A percentile compares a stretch with the other conserved stretches of the same genome.
Evolutionary conservation across 2,329 filamentous ascomycete genomes (phyloP).

Genomic region (Fusarium incarnatum): DNA sequence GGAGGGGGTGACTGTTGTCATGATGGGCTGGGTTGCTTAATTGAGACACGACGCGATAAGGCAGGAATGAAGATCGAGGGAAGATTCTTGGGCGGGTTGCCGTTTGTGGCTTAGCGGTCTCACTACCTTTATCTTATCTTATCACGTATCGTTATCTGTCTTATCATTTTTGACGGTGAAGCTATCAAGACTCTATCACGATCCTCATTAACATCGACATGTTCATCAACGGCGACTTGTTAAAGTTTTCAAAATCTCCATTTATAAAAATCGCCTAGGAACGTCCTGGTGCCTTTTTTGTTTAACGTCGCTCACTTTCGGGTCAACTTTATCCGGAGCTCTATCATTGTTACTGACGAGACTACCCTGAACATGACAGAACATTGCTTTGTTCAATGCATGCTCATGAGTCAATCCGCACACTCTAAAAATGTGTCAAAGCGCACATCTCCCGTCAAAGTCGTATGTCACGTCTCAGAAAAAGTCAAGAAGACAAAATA

Average conservation of each 20-base stretch:
- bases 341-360: not conserved
- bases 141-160: not conserved
- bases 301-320: accelerated
- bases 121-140: not conserved
- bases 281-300: too few species aligned
- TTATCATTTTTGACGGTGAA: accelerated
- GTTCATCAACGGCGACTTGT: too few species aligned
- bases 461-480: not conserved
- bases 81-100: not conserved
- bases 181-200: too few species aligned
- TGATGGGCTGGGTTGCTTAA: not conserved
- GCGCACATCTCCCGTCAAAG: not conserved
- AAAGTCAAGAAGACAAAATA: accelerated
- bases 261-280: too few species aligned
- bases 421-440: not conserved
- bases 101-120: not conserved
- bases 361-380: not conserved
- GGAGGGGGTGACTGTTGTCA: not conserved
- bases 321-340: not conserved
- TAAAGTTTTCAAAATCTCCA: too few species aligned
- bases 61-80: not conserved
- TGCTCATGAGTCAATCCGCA: accelerated
- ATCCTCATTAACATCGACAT: too few species aligned
- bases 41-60: not conserved
- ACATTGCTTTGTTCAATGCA: accelerated